Percentiles rank a stretch among this genome's conserved stretches.
Evolutionary conservation across 495 filamentous ascomycete genomes (phyloP).

Genomic region (Neurospora sp.): DNA sequence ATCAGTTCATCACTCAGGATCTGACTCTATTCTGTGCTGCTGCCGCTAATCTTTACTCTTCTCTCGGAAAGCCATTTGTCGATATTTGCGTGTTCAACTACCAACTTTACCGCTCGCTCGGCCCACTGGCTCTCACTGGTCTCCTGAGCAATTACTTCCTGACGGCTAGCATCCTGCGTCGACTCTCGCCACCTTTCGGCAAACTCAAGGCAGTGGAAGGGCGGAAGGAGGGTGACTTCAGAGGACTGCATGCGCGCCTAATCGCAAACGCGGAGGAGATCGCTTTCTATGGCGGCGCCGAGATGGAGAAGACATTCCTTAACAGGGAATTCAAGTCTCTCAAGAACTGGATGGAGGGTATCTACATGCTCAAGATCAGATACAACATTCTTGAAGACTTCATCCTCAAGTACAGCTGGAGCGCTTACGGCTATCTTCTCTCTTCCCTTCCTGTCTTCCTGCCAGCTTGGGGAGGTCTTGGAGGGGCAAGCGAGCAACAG

Average conservation of each 20-base stretch:
- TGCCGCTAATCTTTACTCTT: slow-evolving; percentile 90
- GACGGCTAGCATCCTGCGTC: slow-evolving; percentile 78
- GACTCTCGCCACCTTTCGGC: slow-evolving; percentile 87
- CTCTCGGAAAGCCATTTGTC: slow-evolving; percentile 89
- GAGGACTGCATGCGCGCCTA: slow-evolving; percentile 77
- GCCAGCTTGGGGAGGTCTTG: slow-evolving; percentile 84
- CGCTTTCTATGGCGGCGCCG: slow-evolving; percentile 94
- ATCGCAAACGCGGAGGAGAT: slow-evolving; percentile 98
- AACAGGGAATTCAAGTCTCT: slow-evolving; percentile 84
- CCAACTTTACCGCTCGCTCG: slow-evolving; percentile 85
- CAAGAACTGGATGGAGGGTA: slow-evolving; percentile 90
- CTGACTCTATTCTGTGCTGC: slow-evolving; percentile 88
- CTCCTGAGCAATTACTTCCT: slow-evolving; percentile 86
- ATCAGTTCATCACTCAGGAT: slow-evolving; percentile 98
- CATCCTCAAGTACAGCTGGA: slow-evolving; percentile 97
- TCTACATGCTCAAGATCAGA: slow-evolving; percentile 89
- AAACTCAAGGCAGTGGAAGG: slow-evolving; percentile 94
- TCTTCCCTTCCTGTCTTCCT: slow-evolving; percentile 91
- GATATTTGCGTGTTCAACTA: slow-evolving; percentile 97
- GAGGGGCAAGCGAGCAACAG: slow-evolving; percentile 55
- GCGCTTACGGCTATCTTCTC: slow-evolving; percentile 88
- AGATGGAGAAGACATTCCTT: slow-evolving; percentile 84
- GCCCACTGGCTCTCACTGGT: slow-evolving; percentile 76
- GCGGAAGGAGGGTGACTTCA: slow-evolving; percentile 86
- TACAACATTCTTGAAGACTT: slow-evolving; percentile 99